Base-by-base conservation (phyloP, 192 early-diverging fungal species). In the Dissophora globulifera region DNA sequence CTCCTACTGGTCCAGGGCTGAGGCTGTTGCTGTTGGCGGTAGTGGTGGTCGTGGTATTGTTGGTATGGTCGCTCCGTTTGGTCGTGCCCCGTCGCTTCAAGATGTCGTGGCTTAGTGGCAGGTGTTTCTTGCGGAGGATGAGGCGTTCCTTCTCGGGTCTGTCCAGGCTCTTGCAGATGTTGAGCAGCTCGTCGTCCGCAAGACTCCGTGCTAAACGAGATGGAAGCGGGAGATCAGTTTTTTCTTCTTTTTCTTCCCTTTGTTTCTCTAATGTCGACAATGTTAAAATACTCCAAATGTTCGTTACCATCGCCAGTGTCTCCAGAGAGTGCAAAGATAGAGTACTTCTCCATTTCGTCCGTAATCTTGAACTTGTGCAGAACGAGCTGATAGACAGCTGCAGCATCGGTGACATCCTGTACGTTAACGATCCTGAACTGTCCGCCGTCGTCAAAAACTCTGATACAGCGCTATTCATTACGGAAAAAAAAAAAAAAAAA, bases 321-420 rank as follows among this genome's bases (percentile, higher is more conserved):
- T 59, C 89, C 87, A 0, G 89, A 86, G 25, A 88, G 86, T 45
- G 87, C 86, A 67, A 92, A 94, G 29, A 94, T 84, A 53, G 86
- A 89, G 60, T 91, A 94, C 59, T 86, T 88, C 60, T 89, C 89
- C 51, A 79, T 81, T n/a, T 82, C 82, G n/a, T 89, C 88, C 27
- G 83, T 85, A 41, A 97, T 87, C 35, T 92, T 89, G 79, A 97
- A 97, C 52, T 95, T 94, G 61, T 86, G 84, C 42, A 94, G 78
- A 4, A 97, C 88, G 35, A 82, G 84, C 42, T 84, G 79, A 62
- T 94, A 82, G 19, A 98, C 90, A 23, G 83, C 79, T 25, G 67
- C 64, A 1, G 92, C 91, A 29, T 93, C 92, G 47, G 78, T 87
- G 10, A 89, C 79, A 62, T 88, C 85, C 30, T 87, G 85, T 22